phyloP scores from a whole-genome alignment of 2,329 filamentous ascomycete genomes.

The Ustulina deusta region DNA sequence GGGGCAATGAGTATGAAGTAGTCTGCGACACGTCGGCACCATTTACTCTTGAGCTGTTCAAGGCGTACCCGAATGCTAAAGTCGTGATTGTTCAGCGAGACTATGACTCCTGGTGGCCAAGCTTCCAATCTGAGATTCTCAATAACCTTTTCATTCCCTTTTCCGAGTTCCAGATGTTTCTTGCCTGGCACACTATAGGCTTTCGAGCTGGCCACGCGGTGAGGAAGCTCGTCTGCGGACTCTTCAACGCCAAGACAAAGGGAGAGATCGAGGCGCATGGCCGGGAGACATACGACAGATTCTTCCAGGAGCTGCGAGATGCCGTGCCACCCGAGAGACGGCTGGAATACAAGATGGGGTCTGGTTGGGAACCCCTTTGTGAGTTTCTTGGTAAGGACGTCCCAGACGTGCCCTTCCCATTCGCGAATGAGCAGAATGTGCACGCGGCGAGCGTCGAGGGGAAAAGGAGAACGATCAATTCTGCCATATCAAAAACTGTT shows the following conservation, averaged over 20 bases:
- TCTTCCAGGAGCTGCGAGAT: slow-evolving; percentile 21
- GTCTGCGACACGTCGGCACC: slow-evolving; percentile 29
- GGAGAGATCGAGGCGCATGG: slow-evolving; percentile 26
- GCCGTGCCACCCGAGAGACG: slow-evolving; percentile 31
- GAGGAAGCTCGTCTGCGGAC: slow-evolving; percentile 33
- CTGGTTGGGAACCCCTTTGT: slow-evolving; percentile 39
- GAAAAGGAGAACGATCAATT: background rate
- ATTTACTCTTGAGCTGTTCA: slow-evolving; percentile 30
- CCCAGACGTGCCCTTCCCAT: slow-evolving; percentile 33
- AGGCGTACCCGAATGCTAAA: slow-evolving; percentile 37
- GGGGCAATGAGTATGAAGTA: slow-evolving; percentile 34
- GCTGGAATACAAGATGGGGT: slow-evolving; percentile 36
- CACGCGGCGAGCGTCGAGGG: background rate
- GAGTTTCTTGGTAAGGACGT: slow-evolving; percentile 35
- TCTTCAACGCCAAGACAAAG: slow-evolving; percentile 28
- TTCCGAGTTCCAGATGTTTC: slow-evolving; percentile 7
- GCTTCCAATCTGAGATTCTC: slow-evolving; percentile 30
- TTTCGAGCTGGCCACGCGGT: slow-evolving; percentile 30
- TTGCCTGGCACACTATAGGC: slow-evolving; percentile 23
- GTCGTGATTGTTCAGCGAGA: slow-evolving; percentile 37
- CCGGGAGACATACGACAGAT: slow-evolving; percentile 31
- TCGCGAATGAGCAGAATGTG: slow-evolving; percentile 22
- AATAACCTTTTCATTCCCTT: slow-evolving; percentile 17
- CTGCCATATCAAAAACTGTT: background rate
- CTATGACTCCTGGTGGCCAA: slow-evolving; percentile 37